phyloP scores from a whole-genome alignment of 352 stramenopile genomes.

The Pythium sukuiense region DNA sequence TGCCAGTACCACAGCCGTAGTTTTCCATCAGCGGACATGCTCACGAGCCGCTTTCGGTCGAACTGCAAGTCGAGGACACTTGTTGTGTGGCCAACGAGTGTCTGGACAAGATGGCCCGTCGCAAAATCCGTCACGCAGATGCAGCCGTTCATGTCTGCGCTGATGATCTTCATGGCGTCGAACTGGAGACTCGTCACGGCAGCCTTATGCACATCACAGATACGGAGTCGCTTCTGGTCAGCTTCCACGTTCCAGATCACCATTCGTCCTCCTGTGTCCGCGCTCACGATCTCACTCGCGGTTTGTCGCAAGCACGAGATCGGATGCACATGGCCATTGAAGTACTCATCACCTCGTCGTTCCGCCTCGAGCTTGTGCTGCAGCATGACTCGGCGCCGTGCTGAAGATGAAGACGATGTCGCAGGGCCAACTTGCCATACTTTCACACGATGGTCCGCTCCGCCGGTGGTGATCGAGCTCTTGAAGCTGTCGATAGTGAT shows the following conservation, averaged over 20 bases:
- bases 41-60: conserved; percentile 64
- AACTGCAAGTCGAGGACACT: conserved; percentile 71
- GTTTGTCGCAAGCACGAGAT: conserved; percentile 58
- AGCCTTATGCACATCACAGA: conserved; percentile 57
- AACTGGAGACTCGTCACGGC: conserved; percentile 71
- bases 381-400: conserved; percentile 37
- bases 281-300: conserved; percentile 75
- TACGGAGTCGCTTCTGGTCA: conserved; percentile 49
- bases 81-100: conserved; percentile 46
- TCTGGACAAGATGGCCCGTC: conserved; percentile 66
- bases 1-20: conserved; percentile 76
- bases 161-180: conserved; percentile 75
- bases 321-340: conserved; percentile 54
- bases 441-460: conserved; percentile 63
- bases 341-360: conserved; percentile 36
- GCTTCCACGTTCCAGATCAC: conserved; percentile 77
- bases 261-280: conserved; percentile 54
- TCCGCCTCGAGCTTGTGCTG: conserved; percentile 44
- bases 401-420: conserved; percentile 18
- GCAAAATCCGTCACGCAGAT: conserved; percentile 80
- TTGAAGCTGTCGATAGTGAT: conserved; percentile 51
- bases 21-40: conserved; percentile 58
- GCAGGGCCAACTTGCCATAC: conserved; percentile 49
- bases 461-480: conserved; percentile 47
- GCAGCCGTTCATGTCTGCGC: conserved; percentile 41